Evolutionary conservation across 495 filamentous ascomycete genomes (phyloP), one percentile per base, ranked within the genome.

Genomic region (Chaetomium tenue): DNA sequence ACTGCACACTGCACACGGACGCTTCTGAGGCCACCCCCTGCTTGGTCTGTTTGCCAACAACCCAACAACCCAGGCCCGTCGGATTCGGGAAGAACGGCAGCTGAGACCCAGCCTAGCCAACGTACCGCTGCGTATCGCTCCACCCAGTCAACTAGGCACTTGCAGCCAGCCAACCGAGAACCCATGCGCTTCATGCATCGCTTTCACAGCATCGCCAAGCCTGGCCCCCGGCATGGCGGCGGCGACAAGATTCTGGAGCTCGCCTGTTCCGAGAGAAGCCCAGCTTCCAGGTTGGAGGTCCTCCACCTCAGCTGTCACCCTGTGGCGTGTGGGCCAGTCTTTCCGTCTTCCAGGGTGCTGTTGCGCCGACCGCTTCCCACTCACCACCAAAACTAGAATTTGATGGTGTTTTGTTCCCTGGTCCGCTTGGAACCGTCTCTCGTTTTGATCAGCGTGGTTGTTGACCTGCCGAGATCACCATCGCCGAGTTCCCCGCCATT

Each of bases 401-500:
- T 58, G 39, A 25, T 28, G 5, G 22, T 46, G 39, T 58, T 60
- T 60, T 39, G n/a, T 22, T 33, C 18, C 16, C 11, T 8, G 25
- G 7, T 18, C n/a, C 6, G 7, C n/a, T 44, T 23, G 58, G 47
- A 11, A 39, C 2, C n/a, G 46, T 60, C 58, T 60, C 46, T 60
- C 58, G 44, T 60, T 60, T 60, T 60, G 16, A 48, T 37, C 44
- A 13, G 40, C 8, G n/a, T 37, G 25, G 37, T 50, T 48, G 58
- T 23, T 51, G 28, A 55, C 6, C 15, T 50, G 20, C 18, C 46
- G 46, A 28, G 7, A 0, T 15, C 28, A 39, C n/a, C 28, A 18
- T 5, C 16, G 33, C 8, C 33, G 5, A 30, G n/a, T 23, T 15
- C 57, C 59, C 47, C 47, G 48, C 28, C 58, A 51, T 28, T 60